Evolutionary conservation across 225 moss, liverwort and hornwort species (phyloP).

Genomic region (Physcomitrium patens): DNA sequence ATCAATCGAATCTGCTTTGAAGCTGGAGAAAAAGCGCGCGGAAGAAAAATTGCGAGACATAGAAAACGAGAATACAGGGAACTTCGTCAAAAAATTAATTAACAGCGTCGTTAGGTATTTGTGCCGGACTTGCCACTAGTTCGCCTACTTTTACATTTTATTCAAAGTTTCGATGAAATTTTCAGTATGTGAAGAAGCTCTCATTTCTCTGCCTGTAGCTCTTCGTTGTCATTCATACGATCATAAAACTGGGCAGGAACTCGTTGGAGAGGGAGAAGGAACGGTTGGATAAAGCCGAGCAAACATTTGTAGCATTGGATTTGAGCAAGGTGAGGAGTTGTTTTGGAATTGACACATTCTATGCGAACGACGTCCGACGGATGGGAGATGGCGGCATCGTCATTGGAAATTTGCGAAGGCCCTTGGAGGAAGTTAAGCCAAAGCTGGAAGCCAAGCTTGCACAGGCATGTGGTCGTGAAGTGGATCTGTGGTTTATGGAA

Average conservation of each 20-base stretch:
- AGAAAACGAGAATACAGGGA: constrained; percentile 53
- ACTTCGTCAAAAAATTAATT: constrained; percentile 52
- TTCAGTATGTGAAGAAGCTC: not conserved
- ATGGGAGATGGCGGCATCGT: constrained; percentile 76
- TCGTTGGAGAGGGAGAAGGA: constrained; percentile 56
- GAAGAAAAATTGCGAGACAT: constrained; percentile 58
- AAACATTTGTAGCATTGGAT: constrained; percentile 66
- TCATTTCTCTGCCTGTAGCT: not conserved
- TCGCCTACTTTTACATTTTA: not conserved
- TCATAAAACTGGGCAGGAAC: constrained; percentile 29
- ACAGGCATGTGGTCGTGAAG: constrained; percentile 59
- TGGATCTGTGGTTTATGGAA: constrained; percentile 74
- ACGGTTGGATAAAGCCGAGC: constrained; percentile 58
- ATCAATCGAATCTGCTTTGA: constrained; percentile 65
- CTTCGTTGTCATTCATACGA: not conserved
- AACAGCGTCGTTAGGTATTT: constrained; percentile 34
- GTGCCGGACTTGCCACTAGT: not conserved
- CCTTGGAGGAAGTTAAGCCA: constrained; percentile 64
- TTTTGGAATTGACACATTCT: constrained; percentile 64
- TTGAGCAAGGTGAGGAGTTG: constrained; percentile 56
- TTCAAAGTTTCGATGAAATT: not conserved
- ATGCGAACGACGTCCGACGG: constrained; percentile 55
- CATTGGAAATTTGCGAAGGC: constrained; percentile 63
- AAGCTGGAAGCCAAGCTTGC: constrained; percentile 52
- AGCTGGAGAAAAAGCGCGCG: constrained; percentile 63